Evolutionary conservation across 2,329 filamentous ascomycete species (phyloP).

Genomic region (Trichoderma arundinaceum): DNA sequence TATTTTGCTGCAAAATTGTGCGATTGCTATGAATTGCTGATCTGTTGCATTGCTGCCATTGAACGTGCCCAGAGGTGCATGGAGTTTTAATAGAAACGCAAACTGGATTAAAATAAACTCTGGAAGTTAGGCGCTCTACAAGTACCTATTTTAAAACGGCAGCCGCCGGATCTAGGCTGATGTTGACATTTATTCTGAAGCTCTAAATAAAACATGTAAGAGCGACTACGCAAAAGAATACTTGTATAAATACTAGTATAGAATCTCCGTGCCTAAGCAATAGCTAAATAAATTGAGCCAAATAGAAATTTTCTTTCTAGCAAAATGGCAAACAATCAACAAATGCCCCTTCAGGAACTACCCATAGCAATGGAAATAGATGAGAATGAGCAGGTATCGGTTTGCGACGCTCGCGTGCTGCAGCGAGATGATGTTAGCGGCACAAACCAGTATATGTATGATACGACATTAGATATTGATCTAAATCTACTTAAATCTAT

Average conservation of each 20-base stretch:
- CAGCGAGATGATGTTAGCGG: background rate
- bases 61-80: too few relatives aligned
- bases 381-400: background rate
- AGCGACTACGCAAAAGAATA: too few relatives aligned
- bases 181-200: background rate
- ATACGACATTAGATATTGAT: conserved; percentile 17
- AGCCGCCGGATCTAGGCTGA: background rate
- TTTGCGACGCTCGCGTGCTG: background rate
- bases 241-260: background rate
- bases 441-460: background rate
- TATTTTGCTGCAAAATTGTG: background rate
- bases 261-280: background rate
- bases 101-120: background rate
- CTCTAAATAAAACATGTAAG: background rate
- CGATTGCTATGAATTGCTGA: background rate
- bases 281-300: background rate
- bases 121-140: background rate
- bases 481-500: conserved; percentile 17
- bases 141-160: background rate
- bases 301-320: background rate
- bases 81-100: too few relatives aligned
- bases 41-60: too few relatives aligned
- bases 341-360: background rate
- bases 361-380: conserved; percentile 21
- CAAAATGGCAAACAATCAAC: background rate